Evolutionary conservation across 805 yeast species (phyloP), one percentile per base, ranked within the genome.

Genomic region (Yarrowia sp.): DNA sequence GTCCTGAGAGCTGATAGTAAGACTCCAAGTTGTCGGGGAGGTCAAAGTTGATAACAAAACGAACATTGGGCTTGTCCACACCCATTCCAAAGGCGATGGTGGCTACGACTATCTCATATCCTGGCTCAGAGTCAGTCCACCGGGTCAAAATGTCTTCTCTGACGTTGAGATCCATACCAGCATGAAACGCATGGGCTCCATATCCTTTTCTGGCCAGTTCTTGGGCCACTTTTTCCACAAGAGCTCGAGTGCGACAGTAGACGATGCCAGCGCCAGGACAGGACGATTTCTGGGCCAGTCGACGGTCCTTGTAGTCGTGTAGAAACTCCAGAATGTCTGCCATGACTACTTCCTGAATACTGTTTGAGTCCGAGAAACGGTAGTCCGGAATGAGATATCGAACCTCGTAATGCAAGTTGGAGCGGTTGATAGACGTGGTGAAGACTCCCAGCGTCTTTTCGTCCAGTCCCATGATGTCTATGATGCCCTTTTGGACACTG

Each of bases 21-120:
- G 97, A 97, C 76, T 93, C 98, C 65, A 93, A 78, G 64, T 91
- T 90, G 70, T 97, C 80, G 0, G 98, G 98, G 21, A 93, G 78
- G 9, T 92, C 89, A 67, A 87, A 81, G 76, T 93, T 98, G 49
- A 90, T 85, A 2, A 93, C 98, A 77, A 82, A 92, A 56, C 98
- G 79, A 10, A 93, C 98, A 75, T 93, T 96, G 0, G 97, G 89
- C 74, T 93, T 93, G 76, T 93, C 99, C 62, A 93, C 92, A 59
- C 99, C 99, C 98, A 93, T 93, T 32, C 99, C 99, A 80, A 93
- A 93, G 0, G 98, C 98, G 71, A 93, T 89, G 0, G 99, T 93
- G 0, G 99, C 99, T 77, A 97, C 92, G 14, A 93, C 92, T 1
- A 93, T 87, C 72, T 87, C 88, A 24, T 87, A 77, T 0, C 61